These are phyloP conservation scores for Citrus mangshanensis DNA, from an alignment of 345 rosid genomes.

Conservation along the genomic window DNA sequence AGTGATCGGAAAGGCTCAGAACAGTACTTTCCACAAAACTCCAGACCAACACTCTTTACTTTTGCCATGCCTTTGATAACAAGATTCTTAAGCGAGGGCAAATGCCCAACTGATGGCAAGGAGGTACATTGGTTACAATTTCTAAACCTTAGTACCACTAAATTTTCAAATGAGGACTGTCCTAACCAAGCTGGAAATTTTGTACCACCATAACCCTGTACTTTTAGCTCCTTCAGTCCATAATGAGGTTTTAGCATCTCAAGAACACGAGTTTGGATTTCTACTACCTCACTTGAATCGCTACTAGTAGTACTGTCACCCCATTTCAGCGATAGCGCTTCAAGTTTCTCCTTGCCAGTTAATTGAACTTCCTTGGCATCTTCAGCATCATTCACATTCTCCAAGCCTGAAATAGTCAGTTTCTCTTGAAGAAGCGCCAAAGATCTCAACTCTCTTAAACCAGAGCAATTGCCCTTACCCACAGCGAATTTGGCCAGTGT, in stretches of 20 bases:
- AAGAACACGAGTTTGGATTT: not conserved
- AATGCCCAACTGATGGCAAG: slow-evolving; percentile 11
- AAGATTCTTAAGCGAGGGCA: slow-evolving; percentile 5
- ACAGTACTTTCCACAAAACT: not conserved
- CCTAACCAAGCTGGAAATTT: slow-evolving; percentile 12
- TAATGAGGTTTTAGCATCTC: slow-evolving; percentile 9
- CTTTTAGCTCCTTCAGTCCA: not conserved
- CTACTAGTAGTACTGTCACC: not conserved
- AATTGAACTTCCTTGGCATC: not conserved
- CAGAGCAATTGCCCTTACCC: not conserved
- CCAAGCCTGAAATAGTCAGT: not conserved
- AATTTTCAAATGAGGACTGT: slow-evolving; percentile 8
- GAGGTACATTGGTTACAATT: not conserved
- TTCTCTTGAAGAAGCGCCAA: not conserved
- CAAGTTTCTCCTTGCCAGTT: not conserved
- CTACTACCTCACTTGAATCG: not conserved
- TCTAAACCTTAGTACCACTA: not conserved
- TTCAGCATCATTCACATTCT: not conserved
- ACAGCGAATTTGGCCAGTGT: not conserved
- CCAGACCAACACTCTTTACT: not conserved
- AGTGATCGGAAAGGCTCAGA: slow-evolving; percentile 6
- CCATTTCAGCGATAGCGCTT: slow-evolving; percentile 7
- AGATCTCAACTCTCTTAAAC: not conserved
- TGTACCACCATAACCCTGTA: slow-evolving; percentile 1
- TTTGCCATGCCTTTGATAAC: not conserved